Percentiles rank a stretch among this genome's conserved stretches.
Evolutionary conservation across 73 alveolate species (phyloP).

Genomic region (Paramecium primaurelia): DNA sequence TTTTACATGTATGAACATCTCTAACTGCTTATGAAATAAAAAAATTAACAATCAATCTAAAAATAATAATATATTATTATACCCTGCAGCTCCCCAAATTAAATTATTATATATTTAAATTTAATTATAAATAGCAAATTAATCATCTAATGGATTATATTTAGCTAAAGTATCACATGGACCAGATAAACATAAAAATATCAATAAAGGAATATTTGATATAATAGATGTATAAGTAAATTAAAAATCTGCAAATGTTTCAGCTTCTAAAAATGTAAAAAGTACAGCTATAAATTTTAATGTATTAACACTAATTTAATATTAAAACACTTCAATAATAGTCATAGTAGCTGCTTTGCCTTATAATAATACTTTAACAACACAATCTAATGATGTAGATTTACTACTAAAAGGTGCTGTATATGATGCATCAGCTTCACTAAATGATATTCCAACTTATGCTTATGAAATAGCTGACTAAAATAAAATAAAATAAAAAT

Average conservation of each 20-base stretch:
- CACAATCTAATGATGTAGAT: conserved; percentile 44
- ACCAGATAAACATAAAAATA: background rate
- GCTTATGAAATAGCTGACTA: conserved; percentile 54
- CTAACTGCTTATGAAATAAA: background rate
- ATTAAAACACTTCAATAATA: conserved; percentile 54
- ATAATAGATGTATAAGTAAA: background rate
- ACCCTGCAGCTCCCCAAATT: conserved; percentile 41
- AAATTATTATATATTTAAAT: background rate
- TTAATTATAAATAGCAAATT: background rate
- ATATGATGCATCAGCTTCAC: conserved; percentile 58
- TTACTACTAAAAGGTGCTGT: conserved; percentile 53
- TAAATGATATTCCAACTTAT: conserved; percentile 54
- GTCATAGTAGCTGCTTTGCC: conserved; percentile 59
- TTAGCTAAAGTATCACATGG: background rate
- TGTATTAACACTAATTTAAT: background rate
- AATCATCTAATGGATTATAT: conserved; percentile 26
- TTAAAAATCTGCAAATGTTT: conserved; percentile 17
- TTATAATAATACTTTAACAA: conserved; percentile 1
- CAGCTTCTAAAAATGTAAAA: background rate
- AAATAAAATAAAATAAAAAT: background rate
- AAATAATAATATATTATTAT: background rate
- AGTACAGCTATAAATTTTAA: background rate
- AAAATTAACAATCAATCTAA: background rate
- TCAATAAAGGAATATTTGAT: background rate
- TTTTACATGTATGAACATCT: background rate